Evolutionary conservation across 345 rosid species (phyloP).

Genomic region (Melaleuca quinquenervia): DNA sequence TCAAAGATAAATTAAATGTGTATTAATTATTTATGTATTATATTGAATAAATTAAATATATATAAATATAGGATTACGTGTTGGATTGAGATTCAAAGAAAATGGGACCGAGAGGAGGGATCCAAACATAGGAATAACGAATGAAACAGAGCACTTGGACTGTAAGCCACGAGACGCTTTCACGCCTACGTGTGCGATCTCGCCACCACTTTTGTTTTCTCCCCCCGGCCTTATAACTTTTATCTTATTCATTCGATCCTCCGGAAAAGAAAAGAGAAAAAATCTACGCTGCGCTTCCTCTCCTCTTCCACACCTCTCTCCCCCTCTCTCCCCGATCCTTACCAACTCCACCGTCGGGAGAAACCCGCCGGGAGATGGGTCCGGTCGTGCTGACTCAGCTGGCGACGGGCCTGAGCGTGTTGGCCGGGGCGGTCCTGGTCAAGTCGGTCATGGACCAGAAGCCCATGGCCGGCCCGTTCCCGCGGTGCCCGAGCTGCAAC

Average conservation of each 20-base stretch:
- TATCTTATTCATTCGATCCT: not conserved
- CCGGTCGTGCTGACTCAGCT: slow-evolving; percentile 73
- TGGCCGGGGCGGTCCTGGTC: slow-evolving; percentile 80
- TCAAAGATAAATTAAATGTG: too few relatives aligned
- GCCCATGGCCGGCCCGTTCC: slow-evolving; percentile 79
- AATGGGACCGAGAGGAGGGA: too few relatives aligned
- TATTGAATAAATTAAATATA: too few relatives aligned
- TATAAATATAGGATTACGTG: too few relatives aligned
- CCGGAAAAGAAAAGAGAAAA: not conserved
- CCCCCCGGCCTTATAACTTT: not conserved
- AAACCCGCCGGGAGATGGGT: slow-evolving; percentile 23
- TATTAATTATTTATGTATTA: too few relatives aligned
- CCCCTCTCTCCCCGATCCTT: not conserved
- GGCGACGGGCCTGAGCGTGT: slow-evolving; percentile 71
- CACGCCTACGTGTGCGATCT: slow-evolving; percentile 39
- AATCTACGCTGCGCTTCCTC: not conserved
- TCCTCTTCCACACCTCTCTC: not conserved
- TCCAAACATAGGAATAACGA: not conserved
- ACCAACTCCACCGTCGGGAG: not conserved
- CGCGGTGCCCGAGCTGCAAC: slow-evolving; percentile 64
- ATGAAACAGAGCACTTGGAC: not conserved
- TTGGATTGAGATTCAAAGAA: too few relatives aligned
- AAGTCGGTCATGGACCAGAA: slow-evolving; percentile 81
- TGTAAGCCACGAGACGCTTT: slow-evolving; percentile 11
- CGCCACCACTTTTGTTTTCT: slow-evolving; percentile 10